A percentile compares a stretch with the other conserved stretches of the same genome.
Conservation (phyloP, 2,329 filamentous ascomycete genomes). For the Fusarium phyllophilum region DNA sequence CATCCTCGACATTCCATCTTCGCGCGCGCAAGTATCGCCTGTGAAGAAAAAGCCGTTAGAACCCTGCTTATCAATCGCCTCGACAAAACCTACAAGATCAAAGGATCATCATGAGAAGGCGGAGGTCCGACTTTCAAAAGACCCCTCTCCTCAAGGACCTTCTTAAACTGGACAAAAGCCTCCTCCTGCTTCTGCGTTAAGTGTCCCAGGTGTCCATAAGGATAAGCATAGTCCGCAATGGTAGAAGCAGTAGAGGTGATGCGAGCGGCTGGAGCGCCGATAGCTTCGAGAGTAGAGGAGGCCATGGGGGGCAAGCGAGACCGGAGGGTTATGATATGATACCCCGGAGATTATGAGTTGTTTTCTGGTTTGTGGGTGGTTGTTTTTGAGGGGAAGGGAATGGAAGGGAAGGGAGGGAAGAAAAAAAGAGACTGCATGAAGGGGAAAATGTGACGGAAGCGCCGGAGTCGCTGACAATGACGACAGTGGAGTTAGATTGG, state of each 20-base stretch:
- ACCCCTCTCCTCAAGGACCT: slow-evolving; percentile 70
- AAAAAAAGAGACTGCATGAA: slow-evolving; percentile 19
- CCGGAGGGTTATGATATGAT: neutral
- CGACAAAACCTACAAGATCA: slow-evolving; percentile 67
- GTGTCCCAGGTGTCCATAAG: slow-evolving; percentile 82
- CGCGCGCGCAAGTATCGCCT: slow-evolving; percentile 89
- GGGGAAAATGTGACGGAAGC: slow-evolving; percentile 35
- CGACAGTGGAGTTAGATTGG: slow-evolving; percentile 27
- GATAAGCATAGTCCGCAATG: slow-evolving; percentile 64
- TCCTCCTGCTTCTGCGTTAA: slow-evolving; percentile 74
- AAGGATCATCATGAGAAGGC: slow-evolving; percentile 77
- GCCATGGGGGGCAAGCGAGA: slow-evolving; percentile 40
- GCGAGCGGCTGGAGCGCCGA: slow-evolving; percentile 41
- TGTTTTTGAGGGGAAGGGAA: slow-evolving; percentile 4
- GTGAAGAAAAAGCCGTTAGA: slow-evolving; percentile 32
- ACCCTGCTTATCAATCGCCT: slow-evolving; percentile 4
- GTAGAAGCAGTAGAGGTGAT: slow-evolving; percentile 47
- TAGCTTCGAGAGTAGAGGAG: slow-evolving; percentile 37
- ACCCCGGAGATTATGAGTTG: neutral
- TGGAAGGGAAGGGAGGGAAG: neutral
- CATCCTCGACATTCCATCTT: slow-evolving; percentile 81
- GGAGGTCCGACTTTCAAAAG: slow-evolving; percentile 68
- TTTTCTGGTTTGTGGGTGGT: neutral
- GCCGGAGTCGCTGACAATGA: slow-evolving; percentile 35
- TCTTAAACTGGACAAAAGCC: slow-evolving; percentile 78